These are phyloP conservation scores for Hypoxylon sp. DNA, from an alignment of 2,329 filamentous ascomycete species.

Conservation along the genomic window DNA sequence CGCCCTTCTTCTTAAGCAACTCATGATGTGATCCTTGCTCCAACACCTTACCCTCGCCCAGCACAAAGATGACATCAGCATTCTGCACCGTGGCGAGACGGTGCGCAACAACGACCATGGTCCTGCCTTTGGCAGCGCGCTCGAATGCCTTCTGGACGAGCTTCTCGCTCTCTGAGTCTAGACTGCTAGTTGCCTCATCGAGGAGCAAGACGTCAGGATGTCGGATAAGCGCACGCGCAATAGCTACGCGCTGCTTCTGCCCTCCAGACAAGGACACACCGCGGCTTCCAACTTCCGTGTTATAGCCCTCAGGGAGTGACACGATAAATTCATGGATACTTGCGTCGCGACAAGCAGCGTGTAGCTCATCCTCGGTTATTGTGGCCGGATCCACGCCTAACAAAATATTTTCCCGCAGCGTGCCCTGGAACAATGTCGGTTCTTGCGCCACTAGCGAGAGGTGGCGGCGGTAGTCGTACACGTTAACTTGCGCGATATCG, in stretches of 20 bases:
- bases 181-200: slow-evolving; percentile 80
- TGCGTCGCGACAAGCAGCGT: slow-evolving; percentile 71
- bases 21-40: slow-evolving; percentile 69
- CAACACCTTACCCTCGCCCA: slow-evolving; percentile 74
- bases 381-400: slow-evolving; percentile 72
- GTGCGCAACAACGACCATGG: slow-evolving; percentile 84
- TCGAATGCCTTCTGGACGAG: slow-evolving; percentile 79
- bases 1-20: slow-evolving; percentile 65
- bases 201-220: slow-evolving; percentile 77
- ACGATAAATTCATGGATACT: slow-evolving; percentile 80
- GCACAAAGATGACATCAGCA: slow-evolving; percentile 84
- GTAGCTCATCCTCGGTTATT: slow-evolving; percentile 66
- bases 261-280: slow-evolving; percentile 79
- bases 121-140: slow-evolving; percentile 70
- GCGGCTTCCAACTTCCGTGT: slow-evolving; percentile 76
- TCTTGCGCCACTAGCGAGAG: slow-evolving; percentile 83
- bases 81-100: slow-evolving; percentile 83
- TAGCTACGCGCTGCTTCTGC: slow-evolving; percentile 79
- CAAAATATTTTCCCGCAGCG: slow-evolving; percentile 74
- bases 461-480: slow-evolving; percentile 73
- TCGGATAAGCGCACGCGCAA: slow-evolving; percentile 77
- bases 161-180: slow-evolving; percentile 72
- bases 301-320: slow-evolving; percentile 76
- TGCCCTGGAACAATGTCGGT: slow-evolving; percentile 78
- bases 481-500: slow-evolving; percentile 71